A percentile compares a stretch with the other conserved stretches of the same genome.
These are phyloP conservation scores for Delonix regia DNA, from an alignment of 306 rosid species.

Conservation along the genomic window DNA sequence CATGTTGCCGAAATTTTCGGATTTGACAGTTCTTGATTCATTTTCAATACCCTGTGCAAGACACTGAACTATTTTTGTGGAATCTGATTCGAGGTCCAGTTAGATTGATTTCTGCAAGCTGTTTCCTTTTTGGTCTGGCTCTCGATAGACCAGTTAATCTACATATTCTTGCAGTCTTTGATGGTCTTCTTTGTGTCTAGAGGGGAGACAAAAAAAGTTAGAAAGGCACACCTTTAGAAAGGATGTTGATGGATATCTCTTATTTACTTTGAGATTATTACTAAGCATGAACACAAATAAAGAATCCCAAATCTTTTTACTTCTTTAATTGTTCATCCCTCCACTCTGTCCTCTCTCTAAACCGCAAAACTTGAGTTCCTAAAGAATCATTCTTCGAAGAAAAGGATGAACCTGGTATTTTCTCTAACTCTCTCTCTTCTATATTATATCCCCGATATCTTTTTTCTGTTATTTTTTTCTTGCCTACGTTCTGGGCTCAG, in stretches of 20 bases:
- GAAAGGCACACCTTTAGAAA: constrained; percentile 35
- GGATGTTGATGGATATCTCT: constrained; percentile 40
- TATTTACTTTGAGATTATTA: constrained; percentile 14
- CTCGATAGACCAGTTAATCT: neutral
- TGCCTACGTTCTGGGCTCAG: constrained; percentile 27
- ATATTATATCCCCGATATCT: constrained; percentile 7
- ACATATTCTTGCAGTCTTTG: neutral
- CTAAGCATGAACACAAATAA: constrained; percentile 16
- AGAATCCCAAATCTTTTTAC: constrained; percentile 30
- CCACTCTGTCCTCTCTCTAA: constrained; percentile 56
- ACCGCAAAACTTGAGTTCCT: constrained; percentile 38
- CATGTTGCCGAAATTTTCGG: neutral
- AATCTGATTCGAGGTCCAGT: constrained; percentile 11
- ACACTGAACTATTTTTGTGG: neutral
- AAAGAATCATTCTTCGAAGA: constrained; percentile 41
- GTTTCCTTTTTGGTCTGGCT: too few relatives aligned
- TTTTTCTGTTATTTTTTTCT: neutral
- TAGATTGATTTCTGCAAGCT: neutral
- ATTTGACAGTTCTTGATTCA: neutral
- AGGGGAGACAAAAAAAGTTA: neutral
- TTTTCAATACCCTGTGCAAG: neutral
- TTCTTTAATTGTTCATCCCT: constrained; percentile 35
- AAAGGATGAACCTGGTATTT: constrained; percentile 53
- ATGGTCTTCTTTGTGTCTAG: constrained; percentile 15
- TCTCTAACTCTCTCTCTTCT: constrained; percentile 25